Base-by-base conservation (phyloP, 2,329 filamentous ascomycete species). In the Claviceps sp. region DNA sequence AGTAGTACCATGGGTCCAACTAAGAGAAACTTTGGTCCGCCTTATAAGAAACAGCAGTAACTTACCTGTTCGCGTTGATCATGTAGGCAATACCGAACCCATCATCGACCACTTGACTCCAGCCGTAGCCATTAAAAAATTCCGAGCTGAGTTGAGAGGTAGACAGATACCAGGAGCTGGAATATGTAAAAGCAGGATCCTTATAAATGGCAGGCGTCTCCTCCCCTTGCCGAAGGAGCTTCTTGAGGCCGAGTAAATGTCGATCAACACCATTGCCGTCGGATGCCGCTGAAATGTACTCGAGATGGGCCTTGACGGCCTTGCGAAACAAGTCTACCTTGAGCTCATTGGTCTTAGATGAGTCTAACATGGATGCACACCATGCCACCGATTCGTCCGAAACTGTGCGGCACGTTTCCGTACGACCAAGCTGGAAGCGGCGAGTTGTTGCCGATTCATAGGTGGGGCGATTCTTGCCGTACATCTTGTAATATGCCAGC, bases 41-140 rank as follows among this genome's bases (percentile, higher is more conserved):
- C 13, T 13, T 18, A 13, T 16, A 13, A 16, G 26, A 37, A 26
- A 22, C 4, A 36, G 24, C 24, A 26, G 24, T 26, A n/a, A 47
- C 52, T 68, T 65, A 88, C 85, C 82, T 90, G 70, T 96, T 95
- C 77, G 97, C 91, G 67, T 98, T 98, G 68, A 98, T 97, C 93
- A 98, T 98, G 68, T 98, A 98, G 41, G 93, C 93, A 65, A 98
- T 95, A 58, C 93, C 93, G 71, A 93, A 98, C 34, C 93, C 93
- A 55, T 85, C 87, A 63, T 97, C 90, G 52, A 97, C 86, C 50
- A 98, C 93, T 74, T 98, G 91, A 65, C 87, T 93, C 93, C 93
- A 98, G 46, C 93, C 93, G 70, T 98, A 98, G 24, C 94, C 93
- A 67, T 98, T 98, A 72, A 97, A 98, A 76, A 87, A 96, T 74